Base-by-base conservation (phyloP, 1,139 yeast genomes). In the Debaryomyces fabryi region DNA sequence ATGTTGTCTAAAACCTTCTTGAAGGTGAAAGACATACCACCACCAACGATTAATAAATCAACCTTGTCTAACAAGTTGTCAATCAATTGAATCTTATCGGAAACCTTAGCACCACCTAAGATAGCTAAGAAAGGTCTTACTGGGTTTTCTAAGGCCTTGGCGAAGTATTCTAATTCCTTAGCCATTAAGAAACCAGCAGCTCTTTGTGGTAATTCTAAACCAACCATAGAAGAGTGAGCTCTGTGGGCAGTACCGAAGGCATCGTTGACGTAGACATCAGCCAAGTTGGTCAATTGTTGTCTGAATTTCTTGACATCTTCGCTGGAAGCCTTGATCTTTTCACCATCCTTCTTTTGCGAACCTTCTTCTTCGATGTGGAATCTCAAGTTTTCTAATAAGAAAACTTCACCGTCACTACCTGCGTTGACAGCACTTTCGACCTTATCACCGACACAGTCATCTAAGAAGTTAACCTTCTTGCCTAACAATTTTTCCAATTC, bases 21-120 rank as follows among this genome's bases (percentile, higher is more conserved):
- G 83, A 92, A 92, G 65, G 98, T 92, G 85, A 91, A 92, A 52
- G 98, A 92, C 98, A 92, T 92, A 78, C 98, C 98, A 78, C 98
- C 98, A 71, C 98, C 97, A 64, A 92, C 86, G 74, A 92, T 89
- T 71, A 92, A 81, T 56, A 85, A 74, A 74, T 93, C 86, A 64
- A 92, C 97, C 84, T 92, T 93, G 79, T 92, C 91, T 67, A 92
- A 82, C 74, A 92, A 82, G 84, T 92, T 92, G 77, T 93, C 97
- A 69, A 92, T 92, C 76, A 92, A 85, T 80, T 90, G 97, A 68
- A 92, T 92, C 85, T 92, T 92, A 79, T 92, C 98, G 57, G 96
- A 86, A 61, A 92, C 97, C 83, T 92, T 92, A 67, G 98, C 98
- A 78, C 98, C 98, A 70, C 98, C 98, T 62, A 92, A 82, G 69